phyloP scores from a whole-genome alignment of 2,329 filamentous ascomycete species.

The Ophiostoma novo-ulmi region DNA sequence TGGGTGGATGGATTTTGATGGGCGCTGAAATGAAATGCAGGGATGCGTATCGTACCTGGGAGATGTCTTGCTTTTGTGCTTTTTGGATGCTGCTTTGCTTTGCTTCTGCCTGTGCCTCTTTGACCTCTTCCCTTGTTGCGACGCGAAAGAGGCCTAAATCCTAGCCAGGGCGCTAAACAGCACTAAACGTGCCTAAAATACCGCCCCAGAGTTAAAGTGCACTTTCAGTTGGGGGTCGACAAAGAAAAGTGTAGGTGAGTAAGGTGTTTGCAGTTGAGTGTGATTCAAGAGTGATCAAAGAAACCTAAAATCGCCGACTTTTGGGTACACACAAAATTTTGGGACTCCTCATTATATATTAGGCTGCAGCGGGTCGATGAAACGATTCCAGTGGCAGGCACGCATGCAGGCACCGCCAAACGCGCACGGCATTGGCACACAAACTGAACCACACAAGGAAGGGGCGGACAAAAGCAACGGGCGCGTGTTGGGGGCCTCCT shows the following conservation, averaged over 20 bases:
- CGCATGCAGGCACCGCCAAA: background rate
- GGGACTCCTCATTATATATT: background rate
- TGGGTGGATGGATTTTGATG: background rate
- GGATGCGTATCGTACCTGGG: background rate
- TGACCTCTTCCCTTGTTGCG: slow-evolving; percentile 1
- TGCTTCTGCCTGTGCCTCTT: background rate
- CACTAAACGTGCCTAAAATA: slow-evolving; percentile 11
- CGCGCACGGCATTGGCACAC: slow-evolving; percentile 6
- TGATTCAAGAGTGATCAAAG: background rate
- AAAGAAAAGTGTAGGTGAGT: background rate
- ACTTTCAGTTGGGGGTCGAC: background rate
- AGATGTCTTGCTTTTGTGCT: background rate
- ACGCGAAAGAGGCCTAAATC: slow-evolving; percentile 2
- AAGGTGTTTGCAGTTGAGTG: background rate
- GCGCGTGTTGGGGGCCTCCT: background rate
- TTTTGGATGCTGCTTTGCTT: background rate
- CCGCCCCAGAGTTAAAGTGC: background rate
- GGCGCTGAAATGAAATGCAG: background rate
- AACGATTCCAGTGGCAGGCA: background rate
- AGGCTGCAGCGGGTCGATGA: slow-evolving; percentile 6
- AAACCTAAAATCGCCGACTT: background rate
- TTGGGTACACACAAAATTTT: background rate
- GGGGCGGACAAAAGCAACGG: background rate
- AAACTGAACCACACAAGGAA: background rate
- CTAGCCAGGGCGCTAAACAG: background rate